Evolutionary conservation across 1,139 yeast species (phyloP).

Genomic region (Yamadazyma triangularis): DNA sequence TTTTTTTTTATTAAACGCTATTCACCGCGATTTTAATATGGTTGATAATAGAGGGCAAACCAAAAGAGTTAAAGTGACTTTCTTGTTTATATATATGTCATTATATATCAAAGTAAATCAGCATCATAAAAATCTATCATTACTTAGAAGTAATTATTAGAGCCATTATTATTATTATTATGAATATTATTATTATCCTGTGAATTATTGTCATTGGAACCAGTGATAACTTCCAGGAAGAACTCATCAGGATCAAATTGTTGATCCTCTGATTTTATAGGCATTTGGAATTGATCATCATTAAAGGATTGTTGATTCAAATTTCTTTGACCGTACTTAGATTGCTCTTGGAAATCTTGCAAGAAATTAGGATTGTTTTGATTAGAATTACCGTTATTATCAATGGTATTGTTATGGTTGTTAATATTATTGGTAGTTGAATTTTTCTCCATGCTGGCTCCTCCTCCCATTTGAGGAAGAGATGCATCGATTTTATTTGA

Average conservation of each 20-base stretch:
- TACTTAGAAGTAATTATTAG: too few relatives aligned
- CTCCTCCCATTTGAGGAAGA: slow-evolving; percentile 4
- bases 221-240: slow-evolving; percentile 15
- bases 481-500: slow-evolving; percentile 13
- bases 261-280: slow-evolving; percentile 11
- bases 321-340: not conserved
- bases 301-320: slow-evolving; percentile 1
- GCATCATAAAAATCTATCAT: too few relatives aligned
- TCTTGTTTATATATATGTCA: too few relatives aligned
- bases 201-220: slow-evolving; percentile 2
- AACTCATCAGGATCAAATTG: slow-evolving; percentile 20
- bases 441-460: not conserved
- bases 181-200: slow-evolving; percentile 2
- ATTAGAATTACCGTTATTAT: too few relatives aligned
- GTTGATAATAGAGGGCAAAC: too few relatives aligned
- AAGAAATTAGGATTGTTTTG: slow-evolving; percentile 9
- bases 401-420: not conserved
- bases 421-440: not conserved
- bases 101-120: too few relatives aligned
- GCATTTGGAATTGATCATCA: slow-evolving; percentile 4
- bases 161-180: not conserved
- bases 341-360: slow-evolving; percentile 14
- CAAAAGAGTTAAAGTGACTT: too few relatives aligned
- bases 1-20: too few relatives aligned
- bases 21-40: too few relatives aligned